Conservation (phyloP, 768 basidiomycete species). For the Rickenella mellea region DNA sequence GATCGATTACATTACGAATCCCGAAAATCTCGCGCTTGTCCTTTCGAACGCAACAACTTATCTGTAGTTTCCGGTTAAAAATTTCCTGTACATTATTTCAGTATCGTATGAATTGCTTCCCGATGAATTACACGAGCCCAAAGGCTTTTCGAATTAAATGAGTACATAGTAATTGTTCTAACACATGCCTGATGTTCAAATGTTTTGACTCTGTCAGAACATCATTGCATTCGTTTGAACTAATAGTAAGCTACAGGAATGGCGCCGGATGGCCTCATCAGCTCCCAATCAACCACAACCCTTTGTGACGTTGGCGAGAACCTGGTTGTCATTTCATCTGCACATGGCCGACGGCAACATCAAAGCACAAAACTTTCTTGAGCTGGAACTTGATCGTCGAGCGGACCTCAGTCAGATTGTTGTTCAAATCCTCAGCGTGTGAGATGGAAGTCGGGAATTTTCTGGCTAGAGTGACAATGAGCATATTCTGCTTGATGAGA, state of each 20-base stretch:
- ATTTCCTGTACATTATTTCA: no score
- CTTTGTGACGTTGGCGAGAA: constrained; percentile 78
- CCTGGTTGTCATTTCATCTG: constrained; percentile 97
- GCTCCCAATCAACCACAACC: constrained; percentile 85
- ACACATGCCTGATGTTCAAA: no score
- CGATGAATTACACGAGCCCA: no score
- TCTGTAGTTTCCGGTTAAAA: no score
- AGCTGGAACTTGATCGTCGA: constrained; percentile 99
- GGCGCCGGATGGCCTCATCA: constrained; percentile 39
- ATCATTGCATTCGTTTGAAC: no score
- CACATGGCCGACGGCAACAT: constrained; percentile 96
- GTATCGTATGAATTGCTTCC: no score
- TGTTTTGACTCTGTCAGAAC: no score
- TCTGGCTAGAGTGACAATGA: constrained; percentile 48
- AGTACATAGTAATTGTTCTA: no score
- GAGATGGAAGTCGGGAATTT: constrained; percentile 98
- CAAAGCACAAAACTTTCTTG: constrained; percentile 97
- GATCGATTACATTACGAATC: no score
- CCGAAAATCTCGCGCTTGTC: no score
- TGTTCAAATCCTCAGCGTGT: constrained; percentile 79
- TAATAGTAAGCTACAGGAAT: constrained; percentile 9
- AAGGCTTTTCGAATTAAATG: no score
- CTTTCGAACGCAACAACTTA: no score
- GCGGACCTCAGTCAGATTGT: constrained; percentile 91
- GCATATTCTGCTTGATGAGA: constrained; percentile 84